Evolutionary conservation across 75 land plant genomes (phyloP).

Genomic region (Pseudotsuga menziesii): DNA sequence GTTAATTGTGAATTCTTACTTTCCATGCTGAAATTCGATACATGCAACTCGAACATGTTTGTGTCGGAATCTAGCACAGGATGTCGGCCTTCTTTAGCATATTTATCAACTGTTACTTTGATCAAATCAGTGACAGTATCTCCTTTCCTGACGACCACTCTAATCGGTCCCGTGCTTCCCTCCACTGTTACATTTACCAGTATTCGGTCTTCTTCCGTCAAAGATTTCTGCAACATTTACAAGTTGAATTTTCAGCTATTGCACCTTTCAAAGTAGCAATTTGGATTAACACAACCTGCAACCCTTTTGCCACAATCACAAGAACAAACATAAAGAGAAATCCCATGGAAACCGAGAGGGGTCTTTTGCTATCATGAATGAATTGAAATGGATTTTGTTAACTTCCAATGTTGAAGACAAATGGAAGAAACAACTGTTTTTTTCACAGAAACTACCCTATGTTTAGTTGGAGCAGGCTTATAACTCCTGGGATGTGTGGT

Average conservation of each 20-base stretch:
- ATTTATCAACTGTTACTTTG: constrained; percentile 27
- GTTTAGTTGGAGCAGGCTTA: no score
- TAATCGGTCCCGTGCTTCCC: constrained; percentile 46
- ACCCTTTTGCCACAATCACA: background rate
- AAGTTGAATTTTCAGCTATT: background rate
- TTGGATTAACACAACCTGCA: background rate
- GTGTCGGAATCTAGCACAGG: constrained; percentile 26
- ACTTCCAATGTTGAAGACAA: no score
- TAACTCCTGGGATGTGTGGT: no score
- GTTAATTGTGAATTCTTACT: constrained; percentile 18
- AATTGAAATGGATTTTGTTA: no score
- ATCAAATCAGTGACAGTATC: constrained; percentile 49
- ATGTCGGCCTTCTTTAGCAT: constrained; percentile 42
- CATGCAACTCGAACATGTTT: constrained; percentile 31
- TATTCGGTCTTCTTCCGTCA: background rate
- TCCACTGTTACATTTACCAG: constrained; percentile 9
- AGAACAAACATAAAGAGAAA: background rate
- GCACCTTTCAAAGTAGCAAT: background rate
- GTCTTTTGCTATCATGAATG: background rate
- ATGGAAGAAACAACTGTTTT: no score
- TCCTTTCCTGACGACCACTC: constrained; percentile 42
- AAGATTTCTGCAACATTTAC: constrained; percentile 4
- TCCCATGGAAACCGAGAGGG: background rate
- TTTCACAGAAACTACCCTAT: no score
- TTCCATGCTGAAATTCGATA: constrained; percentile 53